Evolutionary conservation across 2,329 filamentous ascomycete species (phyloP).

Genomic region (Aspergillus costaricaensis): DNA sequence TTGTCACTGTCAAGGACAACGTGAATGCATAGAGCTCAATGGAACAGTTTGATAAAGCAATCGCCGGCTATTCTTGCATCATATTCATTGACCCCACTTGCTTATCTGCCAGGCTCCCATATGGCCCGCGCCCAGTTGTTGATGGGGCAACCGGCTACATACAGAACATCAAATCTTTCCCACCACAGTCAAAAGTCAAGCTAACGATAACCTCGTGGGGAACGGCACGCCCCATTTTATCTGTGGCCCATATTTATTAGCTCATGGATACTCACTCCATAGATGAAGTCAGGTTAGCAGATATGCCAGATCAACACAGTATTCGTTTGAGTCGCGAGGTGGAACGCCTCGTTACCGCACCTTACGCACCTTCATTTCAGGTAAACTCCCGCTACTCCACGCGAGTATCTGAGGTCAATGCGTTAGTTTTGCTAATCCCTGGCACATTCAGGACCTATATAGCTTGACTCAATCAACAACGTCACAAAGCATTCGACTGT

Average conservation of each 20-base stretch:
- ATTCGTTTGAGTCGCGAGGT: slow-evolving; percentile 44
- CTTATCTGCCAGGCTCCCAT: not conserved
- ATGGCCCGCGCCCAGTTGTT: slow-evolving; percentile 11
- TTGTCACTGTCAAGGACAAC: not conserved
- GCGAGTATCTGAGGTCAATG: not conserved
- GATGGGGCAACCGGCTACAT: slow-evolving; percentile 22
- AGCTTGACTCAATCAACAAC: slow-evolving; percentile 32
- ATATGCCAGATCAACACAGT: slow-evolving; percentile 29
- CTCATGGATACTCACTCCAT: not conserved
- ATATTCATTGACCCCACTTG: not conserved
- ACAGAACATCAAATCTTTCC: slow-evolving; percentile 13
- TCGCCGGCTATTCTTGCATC: not conserved
- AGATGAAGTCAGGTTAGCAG: not conserved
- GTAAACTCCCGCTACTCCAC: slow-evolving; percentile 36
- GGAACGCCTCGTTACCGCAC: slow-evolving; percentile 49
- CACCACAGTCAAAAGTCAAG: not conserved
- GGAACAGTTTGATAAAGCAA: not conserved
- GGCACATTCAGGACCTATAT: slow-evolving; percentile 32
- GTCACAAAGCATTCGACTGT: slow-evolving; percentile 42
- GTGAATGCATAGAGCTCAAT: not conserved
- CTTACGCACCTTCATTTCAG: slow-evolving; percentile 54
- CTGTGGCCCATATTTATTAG: not conserved
- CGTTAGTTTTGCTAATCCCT: slow-evolving; percentile 14
- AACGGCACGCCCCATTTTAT: not conserved
- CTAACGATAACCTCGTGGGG: slow-evolving; percentile 1